Conservation (phyloP, 2,329 filamentous ascomycete genomes). For the Hymenotorrendiella dingleyae region DNA sequence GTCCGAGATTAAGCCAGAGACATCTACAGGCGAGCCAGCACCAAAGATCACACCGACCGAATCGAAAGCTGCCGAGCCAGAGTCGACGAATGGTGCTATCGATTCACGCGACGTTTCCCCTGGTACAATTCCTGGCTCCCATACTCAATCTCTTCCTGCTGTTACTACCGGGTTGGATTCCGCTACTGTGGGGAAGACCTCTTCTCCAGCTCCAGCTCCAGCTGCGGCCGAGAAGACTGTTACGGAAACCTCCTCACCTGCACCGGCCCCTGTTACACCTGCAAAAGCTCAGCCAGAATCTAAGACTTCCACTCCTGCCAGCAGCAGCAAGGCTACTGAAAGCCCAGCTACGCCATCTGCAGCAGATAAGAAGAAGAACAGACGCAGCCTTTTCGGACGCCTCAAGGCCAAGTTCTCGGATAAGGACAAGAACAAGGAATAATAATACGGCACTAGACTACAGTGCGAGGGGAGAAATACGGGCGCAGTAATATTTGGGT, state of each 20-base stretch:
- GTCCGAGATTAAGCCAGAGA: constrained; percentile 48
- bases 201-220: constrained; percentile 12
- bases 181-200: constrained; percentile 17
- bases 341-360: constrained; percentile 20
- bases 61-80: constrained; percentile 3
- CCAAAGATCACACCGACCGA: constrained; percentile 17
- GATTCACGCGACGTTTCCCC: constrained; percentile 29
- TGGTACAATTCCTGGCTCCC: constrained; percentile 23
- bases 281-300: background rate
- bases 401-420: constrained; percentile 46
- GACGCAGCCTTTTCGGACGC: constrained; percentile 34
- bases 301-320: background rate
- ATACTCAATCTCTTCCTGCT: constrained; percentile 20
- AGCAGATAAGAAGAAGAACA: constrained; percentile 33
- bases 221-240: no score
- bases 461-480: constrained; percentile 2
- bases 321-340: constrained; percentile 23
- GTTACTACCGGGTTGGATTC: constrained; percentile 24
- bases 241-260: constrained; percentile 9
- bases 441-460: background rate
- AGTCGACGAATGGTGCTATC: constrained; percentile 5
- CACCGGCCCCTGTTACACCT: no score
- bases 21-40: constrained; percentile 26
- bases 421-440: constrained; percentile 25
- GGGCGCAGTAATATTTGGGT: constrained; percentile 10